Conservation (phyloP, 306 rosid species). For the Glycine latifolia region DNA sequence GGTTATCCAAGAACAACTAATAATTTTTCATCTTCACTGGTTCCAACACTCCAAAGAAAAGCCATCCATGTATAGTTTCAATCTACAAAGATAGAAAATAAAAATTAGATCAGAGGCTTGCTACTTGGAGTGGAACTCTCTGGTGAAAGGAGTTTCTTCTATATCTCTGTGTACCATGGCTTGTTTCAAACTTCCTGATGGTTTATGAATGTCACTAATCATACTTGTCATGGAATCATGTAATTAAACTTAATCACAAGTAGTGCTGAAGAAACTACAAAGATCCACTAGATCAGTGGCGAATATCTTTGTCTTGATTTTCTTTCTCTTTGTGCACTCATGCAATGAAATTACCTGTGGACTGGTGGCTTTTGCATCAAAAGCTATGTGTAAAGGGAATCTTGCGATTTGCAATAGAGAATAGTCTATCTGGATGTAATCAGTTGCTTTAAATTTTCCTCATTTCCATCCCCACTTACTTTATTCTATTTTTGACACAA, state of each 20-base stretch:
- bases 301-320: conserved; percentile 16
- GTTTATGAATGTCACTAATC: background rate
- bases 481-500: conserved; percentile 3
- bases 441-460: conserved; percentile 3
- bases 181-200: background rate
- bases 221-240: conserved; percentile 1
- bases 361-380: background rate
- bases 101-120: too few species aligned
- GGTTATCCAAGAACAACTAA: too few species aligned
- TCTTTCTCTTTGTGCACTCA: background rate
- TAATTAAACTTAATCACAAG: background rate
- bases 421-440: background rate
- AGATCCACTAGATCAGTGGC: background rate
- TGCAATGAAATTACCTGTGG: background rate
- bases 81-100: too few species aligned
- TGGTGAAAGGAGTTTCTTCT: background rate
- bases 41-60: too few species aligned
- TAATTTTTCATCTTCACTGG: too few species aligned
- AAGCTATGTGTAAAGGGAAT: background rate
- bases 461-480: background rate
- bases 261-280: background rate
- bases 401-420: background rate
- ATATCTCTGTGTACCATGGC: background rate
- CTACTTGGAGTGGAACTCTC: too few species aligned
- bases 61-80: too few species aligned